Conservation (phyloP, 768 basidiomycete genomes). For the Leucocoprinus birnbaumii region DNA sequence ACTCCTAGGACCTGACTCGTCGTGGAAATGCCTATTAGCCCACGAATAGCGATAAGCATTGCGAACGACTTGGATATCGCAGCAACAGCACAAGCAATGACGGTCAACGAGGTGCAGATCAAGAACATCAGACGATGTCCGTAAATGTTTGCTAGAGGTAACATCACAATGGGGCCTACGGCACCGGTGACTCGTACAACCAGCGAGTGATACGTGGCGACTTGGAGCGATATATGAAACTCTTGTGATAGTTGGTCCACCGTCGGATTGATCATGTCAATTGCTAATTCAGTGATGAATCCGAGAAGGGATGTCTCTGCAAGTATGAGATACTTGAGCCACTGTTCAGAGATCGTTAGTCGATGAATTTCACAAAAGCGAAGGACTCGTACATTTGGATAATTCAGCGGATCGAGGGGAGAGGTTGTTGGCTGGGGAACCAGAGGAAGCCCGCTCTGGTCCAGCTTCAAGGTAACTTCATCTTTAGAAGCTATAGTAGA, state of each 20-base stretch:
- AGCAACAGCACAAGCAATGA: constrained; percentile 27
- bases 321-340: constrained; percentile 1
- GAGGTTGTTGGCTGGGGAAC: constrained; percentile 38
- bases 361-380: too few relatives aligned
- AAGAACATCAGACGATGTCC: constrained; percentile 20
- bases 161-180: background rate
- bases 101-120: constrained; percentile 28
- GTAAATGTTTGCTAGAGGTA: constrained; percentile 3
- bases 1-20: constrained; percentile 32
- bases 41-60: constrained; percentile 20
- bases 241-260: background rate
- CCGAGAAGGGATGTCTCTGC: background rate
- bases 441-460: constrained; percentile 34
- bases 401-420: constrained; percentile 15
- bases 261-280: background rate
- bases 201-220: background rate
- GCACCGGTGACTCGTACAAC: background rate
- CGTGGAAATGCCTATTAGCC: constrained; percentile 30
- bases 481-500: constrained; percentile 1
- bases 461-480: constrained; percentile 27
- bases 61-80: constrained; percentile 28
- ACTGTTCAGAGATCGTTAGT: background rate
- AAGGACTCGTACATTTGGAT: constrained; percentile 4
- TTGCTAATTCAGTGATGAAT: background rate
- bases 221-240: background rate